These are phyloP conservation scores for Cyclocybe aegerita DNA, from an alignment of 768 basidiomycete species.

Conservation along the genomic window DNA sequence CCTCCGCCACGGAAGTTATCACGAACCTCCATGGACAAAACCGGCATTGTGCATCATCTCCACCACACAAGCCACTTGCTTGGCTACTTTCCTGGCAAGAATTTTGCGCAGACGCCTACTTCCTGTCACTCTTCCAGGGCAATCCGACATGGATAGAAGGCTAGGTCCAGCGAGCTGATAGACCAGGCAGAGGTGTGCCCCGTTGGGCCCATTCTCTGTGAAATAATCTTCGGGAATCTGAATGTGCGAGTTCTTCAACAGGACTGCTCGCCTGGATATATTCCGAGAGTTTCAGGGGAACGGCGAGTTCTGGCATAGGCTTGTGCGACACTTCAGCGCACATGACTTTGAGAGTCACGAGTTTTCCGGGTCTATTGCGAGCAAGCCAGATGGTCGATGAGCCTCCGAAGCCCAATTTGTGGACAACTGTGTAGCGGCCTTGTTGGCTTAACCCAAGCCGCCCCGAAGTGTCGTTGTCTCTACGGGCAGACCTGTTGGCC, in stretches of 20 bases:
- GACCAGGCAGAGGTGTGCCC: conserved; percentile 48
- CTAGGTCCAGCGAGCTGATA: conserved; percentile 45
- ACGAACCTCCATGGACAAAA: conserved; percentile 36
- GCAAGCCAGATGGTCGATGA: conserved; percentile 41
- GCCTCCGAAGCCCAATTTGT: conserved; percentile 47
- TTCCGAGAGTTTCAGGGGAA: conserved; percentile 32
- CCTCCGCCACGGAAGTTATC: not conserved
- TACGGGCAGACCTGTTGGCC: conserved; percentile 46
- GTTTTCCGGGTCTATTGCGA: conserved; percentile 20
- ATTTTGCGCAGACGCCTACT: conserved; percentile 31
- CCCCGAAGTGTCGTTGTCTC: conserved; percentile 33
- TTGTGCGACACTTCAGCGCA: conserved; percentile 29
- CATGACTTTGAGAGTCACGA: conserved; percentile 36
- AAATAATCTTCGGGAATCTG: conserved; percentile 43
- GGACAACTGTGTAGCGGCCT: conserved; percentile 45
- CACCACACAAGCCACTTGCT: conserved; percentile 24
- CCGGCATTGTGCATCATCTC: conserved; percentile 31
- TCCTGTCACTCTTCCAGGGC: conserved; percentile 25
- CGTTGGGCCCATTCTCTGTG: conserved; percentile 46
- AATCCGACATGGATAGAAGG: conserved; percentile 29
- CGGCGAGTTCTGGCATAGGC: conserved; percentile 25
- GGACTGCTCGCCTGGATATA: conserved; percentile 26
- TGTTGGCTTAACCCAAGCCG: conserved; percentile 5
- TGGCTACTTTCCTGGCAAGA: conserved; percentile 33
- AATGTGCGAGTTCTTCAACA: conserved; percentile 9